Evolutionary conservation across 2,329 filamentous ascomycete genomes (phyloP).

Genomic region (Nemania diffusa): DNA sequence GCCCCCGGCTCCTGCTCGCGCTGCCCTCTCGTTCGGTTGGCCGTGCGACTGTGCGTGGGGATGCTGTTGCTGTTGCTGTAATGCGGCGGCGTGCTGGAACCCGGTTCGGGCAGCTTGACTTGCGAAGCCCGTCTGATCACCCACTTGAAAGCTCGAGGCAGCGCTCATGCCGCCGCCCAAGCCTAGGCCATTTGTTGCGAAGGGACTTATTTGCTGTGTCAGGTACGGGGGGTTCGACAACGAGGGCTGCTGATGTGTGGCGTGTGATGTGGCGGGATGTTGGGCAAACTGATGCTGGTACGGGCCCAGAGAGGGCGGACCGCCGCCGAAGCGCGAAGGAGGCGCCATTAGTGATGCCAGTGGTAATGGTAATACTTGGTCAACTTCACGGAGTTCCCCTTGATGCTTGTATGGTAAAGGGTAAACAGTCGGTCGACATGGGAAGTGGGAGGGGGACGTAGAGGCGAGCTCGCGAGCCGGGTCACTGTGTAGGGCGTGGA

Average conservation of each 20-base stretch:
- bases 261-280: conserved; percentile 63
- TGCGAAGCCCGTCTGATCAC: conserved; percentile 77
- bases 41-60: conserved; percentile 57
- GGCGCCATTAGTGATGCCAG: conserved; percentile 49
- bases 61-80: conserved; percentile 55
- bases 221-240: conserved; percentile 77
- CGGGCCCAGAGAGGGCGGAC: conserved; percentile 57
- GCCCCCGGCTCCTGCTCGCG: conserved; percentile 59
- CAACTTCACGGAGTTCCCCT: conserved; percentile 35
- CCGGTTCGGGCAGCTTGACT: conserved; percentile 90
- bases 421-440: conserved; percentile 38
- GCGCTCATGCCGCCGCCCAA: conserved; percentile 66
- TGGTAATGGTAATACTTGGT: conserved; percentile 11
- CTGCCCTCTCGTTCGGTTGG: conserved; percentile 50
- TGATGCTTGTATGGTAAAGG: conserved; percentile 25
- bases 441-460: conserved; percentile 17
- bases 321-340: conserved; percentile 58
- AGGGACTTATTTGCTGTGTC: conserved; percentile 75
- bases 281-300: conserved; percentile 66
- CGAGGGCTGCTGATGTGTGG: conserved; percentile 62
- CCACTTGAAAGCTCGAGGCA: conserved; percentile 62
- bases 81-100: conserved; percentile 77
- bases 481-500: conserved; percentile 26
- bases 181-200: conserved; percentile 69
- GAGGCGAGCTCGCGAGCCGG: conserved; percentile 25